phyloP scores from a whole-genome alignment of 192 early-diverging fungal species.

The Entophlyctis helioformis region DNA sequence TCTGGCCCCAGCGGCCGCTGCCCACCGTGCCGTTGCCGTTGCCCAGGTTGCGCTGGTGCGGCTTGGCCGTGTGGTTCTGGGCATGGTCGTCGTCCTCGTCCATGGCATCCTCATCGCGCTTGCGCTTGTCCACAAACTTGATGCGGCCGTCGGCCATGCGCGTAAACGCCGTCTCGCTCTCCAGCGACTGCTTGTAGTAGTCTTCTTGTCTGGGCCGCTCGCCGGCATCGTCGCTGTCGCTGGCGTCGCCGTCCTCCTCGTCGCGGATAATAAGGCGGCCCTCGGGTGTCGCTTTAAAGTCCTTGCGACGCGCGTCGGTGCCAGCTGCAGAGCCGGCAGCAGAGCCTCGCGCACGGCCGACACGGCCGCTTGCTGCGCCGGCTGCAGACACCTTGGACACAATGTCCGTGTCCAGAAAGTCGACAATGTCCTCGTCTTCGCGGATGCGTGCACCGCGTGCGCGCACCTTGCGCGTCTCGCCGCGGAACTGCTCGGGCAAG shows the following conservation, averaged over 20 bases:
- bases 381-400: constrained; percentile 36
- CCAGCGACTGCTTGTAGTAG: constrained; percentile 73
- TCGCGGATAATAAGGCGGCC: constrained; percentile 80
- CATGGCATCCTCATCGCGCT: constrained; percentile 43
- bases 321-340: constrained; percentile 35
- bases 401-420: constrained; percentile 81
- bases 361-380: too few relatives aligned
- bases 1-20: constrained; percentile 5
- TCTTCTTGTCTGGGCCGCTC: constrained; percentile 48
- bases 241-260: constrained; percentile 27
- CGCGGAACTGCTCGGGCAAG: constrained; percentile 33
- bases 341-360: neutral
- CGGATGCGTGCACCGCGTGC: constrained; percentile 13
- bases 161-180: constrained; percentile 71
- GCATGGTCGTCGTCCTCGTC: constrained; percentile 20
- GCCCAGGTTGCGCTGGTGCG: constrained; percentile 10
- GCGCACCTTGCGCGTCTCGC: constrained; percentile 3
- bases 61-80: constrained; percentile 3
- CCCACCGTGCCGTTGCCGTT: constrained; percentile 13
- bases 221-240: constrained; percentile 17
- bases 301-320: too few relatives aligned
- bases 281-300: too few relatives aligned
- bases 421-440: constrained; percentile 48
- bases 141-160: constrained; percentile 73
- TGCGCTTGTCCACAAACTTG: constrained; percentile 64